phyloP scores from a whole-genome alignment of 371 early-diverging fungal species.

The Phascolomyces articulosus region DNA sequence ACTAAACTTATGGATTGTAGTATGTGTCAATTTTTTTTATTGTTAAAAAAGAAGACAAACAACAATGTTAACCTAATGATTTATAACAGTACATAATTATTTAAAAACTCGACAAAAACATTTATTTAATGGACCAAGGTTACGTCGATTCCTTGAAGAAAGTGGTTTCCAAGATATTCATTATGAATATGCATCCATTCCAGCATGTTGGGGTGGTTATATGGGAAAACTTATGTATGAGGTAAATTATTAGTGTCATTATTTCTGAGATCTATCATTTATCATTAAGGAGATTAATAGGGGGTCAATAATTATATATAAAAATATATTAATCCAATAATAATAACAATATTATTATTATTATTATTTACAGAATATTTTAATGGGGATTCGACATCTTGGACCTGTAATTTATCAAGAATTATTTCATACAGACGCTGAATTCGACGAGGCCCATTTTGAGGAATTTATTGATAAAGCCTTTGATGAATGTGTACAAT shows the following conservation, averaged over 20 bases:
- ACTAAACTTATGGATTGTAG: constrained; percentile 4
- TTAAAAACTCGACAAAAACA: constrained; percentile 8
- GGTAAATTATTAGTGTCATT: too few species aligned
- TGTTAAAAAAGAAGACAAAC: not conserved
- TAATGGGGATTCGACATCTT: constrained; percentile 18
- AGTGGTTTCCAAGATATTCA: constrained; percentile 29
- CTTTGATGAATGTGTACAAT: constrained; percentile 48
- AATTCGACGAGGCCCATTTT: constrained; percentile 22
- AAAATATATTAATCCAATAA: not conserved
- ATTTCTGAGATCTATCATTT: too few species aligned
- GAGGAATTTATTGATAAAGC: constrained; percentile 35
- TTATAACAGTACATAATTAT: constrained; percentile 5
- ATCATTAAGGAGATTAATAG: not conserved
- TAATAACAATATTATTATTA: not conserved
- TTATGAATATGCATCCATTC: constrained; percentile 39
- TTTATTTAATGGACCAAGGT: constrained; percentile 20
- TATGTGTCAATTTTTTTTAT: not conserved
- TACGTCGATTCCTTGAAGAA: constrained; percentile 21
- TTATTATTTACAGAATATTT: constrained; percentile 13
- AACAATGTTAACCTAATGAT: not conserved
- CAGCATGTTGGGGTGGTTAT: constrained; percentile 49
- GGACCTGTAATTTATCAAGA: constrained; percentile 24
- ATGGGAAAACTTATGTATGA: constrained; percentile 45
- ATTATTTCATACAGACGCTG: constrained; percentile 18
- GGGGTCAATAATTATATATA: not conserved